These are phyloP conservation scores for Tinospora cordifolia DNA, from an alignment of 164 flowering plant genomes.

Conservation along the genomic window DNA sequence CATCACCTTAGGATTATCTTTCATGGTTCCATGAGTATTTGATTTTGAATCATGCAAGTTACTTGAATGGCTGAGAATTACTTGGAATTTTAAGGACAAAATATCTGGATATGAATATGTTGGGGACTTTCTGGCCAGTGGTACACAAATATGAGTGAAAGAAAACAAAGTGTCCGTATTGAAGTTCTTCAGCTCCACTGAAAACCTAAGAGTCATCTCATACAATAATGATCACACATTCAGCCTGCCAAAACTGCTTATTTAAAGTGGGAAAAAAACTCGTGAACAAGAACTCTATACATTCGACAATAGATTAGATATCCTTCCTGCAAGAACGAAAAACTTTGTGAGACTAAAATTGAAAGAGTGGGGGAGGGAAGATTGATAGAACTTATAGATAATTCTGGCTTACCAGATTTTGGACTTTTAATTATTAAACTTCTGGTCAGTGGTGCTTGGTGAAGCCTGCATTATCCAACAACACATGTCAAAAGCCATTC, in stretches of 20 bases:
- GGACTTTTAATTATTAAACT: conserved; percentile 40
- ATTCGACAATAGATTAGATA: conserved; percentile 14
- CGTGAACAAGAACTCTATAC: conserved; percentile 35
- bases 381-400: conserved; percentile 12
- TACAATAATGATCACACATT: conserved; percentile 16
- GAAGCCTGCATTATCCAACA: conserved; percentile 46
- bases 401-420: conserved; percentile 6
- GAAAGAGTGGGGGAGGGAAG: background rate
- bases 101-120: background rate
- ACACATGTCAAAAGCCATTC: background rate
- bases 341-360: background rate
- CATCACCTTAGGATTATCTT: background rate
- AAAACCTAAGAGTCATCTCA: conserved; percentile 14
- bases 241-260: conserved; percentile 35
- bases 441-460: conserved; percentile 58
- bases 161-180: conserved; percentile 11
- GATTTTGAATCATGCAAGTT: background rate
- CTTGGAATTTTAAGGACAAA: background rate
- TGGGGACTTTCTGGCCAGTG: background rate
- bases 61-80: background rate
- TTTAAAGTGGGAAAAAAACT: conserved; percentile 19
- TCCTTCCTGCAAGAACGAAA: conserved; percentile 12
- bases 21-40: background rate
- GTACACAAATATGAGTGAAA: background rate
- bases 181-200: conserved; percentile 16